These are phyloP conservation scores for Fusarium chlamydosporum DNA, from an alignment of 2,329 filamentous ascomycete genomes.

Conservation along the genomic window DNA sequence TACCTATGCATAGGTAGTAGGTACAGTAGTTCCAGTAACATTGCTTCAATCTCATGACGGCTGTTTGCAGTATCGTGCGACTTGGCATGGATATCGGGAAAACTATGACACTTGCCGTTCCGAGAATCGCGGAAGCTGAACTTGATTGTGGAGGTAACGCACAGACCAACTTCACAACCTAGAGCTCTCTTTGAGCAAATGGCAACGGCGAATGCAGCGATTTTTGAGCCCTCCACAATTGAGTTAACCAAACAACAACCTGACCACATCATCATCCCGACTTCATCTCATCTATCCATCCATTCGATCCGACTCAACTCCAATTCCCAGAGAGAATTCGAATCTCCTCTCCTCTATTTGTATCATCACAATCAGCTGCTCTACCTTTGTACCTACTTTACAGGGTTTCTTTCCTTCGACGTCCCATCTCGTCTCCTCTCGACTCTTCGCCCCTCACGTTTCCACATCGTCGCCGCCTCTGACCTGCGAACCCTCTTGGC, in stretches of 20 bases:
- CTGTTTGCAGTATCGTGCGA: conserved; percentile 5
- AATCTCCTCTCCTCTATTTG: conserved; percentile 24
- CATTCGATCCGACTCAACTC: conserved; percentile 4
- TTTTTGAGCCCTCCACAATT: conserved; percentile 41
- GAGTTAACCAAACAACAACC: conserved; percentile 21
- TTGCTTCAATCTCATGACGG: neutral
- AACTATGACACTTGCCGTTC: conserved; percentile 39
- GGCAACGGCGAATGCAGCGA: conserved; percentile 12
- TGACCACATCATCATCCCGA: conserved; percentile 44
- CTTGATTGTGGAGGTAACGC: conserved; percentile 21
- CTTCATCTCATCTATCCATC: conserved; percentile 36
- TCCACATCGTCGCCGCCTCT: conserved; percentile 36
- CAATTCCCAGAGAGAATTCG: conserved; percentile 34
- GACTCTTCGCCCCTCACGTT: conserved; percentile 47
- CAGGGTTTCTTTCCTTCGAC: conserved; percentile 38
- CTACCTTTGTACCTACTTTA: conserved; percentile 18
- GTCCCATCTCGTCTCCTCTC: conserved; percentile 30
- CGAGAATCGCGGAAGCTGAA: conserved; percentile 28
- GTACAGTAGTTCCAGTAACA: neutral
- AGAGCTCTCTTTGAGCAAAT: conserved; percentile 10
- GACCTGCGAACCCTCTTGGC: conserved; percentile 44
- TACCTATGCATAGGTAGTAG: too few species aligned
- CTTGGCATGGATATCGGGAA: conserved; percentile 37
- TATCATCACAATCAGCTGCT: conserved; percentile 32
- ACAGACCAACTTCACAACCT: conserved; percentile 34